Evolutionary conservation across 2,329 filamentous ascomycete genomes (phyloP), one percentile per base, ranked within the genome.

Genomic region (Diaporthe batatas): DNA sequence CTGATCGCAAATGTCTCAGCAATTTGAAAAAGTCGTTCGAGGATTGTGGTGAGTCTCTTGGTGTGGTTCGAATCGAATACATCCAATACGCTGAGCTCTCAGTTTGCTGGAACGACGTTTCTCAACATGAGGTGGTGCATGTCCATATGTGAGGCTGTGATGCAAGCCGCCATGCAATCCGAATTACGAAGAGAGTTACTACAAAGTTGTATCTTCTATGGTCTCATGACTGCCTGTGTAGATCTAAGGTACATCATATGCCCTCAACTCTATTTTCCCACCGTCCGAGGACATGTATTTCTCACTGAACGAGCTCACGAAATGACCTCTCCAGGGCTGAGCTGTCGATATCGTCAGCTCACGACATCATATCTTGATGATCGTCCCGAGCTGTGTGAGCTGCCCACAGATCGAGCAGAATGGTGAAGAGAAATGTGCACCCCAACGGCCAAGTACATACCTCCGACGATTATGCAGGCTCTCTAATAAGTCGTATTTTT

Each of bases 51-150:
- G 11, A 12, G 6, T 51, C 3, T 16, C 12, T 36, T 8, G 32
- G 23, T 4, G 3, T 1, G 10, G 18, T n/a, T 4, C 32, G 44
- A 16, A 4, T 23, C 4, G 2, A 1, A 2, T 2, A 5, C 21
- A 10, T 36, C 12, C 6, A 42, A 18, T 39, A 51, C 23, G 16
- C n/a, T 2, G 21, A 21, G 4, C 2, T 32, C 16, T 11, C 11
- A 6, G 18, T 6, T 12, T 23, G 23, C 21, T 23, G n/a, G 2
- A n/a, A 32, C 4, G 39, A 29, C n/a, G 16, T 29, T 7, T 3
- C 11, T 23, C 7, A 12, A 16, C 11, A 44, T 25, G 14, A 6
- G 57, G 29, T 10, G 16, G 6, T 21, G 21, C 8, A 12, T 10
- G 57, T 6, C 14, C 14, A 6, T 6, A 16, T 16, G 6, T 10